A percentile compares a stretch with the other conserved stretches of the same genome.
Evolutionary conservation across 2,329 filamentous ascomycete genomes (phyloP).

Genomic region (Colletotrichum navitas): DNA sequence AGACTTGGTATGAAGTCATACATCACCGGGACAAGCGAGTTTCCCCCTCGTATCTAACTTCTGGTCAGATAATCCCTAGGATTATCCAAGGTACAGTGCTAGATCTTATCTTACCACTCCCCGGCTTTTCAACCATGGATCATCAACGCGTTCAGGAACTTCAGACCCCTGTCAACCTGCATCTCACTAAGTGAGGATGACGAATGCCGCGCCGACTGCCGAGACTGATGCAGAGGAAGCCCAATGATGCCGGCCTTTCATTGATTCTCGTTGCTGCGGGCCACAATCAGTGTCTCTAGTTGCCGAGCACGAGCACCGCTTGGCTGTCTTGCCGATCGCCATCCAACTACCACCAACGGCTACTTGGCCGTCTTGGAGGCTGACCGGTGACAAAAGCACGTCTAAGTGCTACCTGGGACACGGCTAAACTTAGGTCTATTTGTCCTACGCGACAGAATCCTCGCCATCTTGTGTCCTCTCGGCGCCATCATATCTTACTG

Average conservation of each 20-base stretch:
- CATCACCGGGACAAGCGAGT: background rate
- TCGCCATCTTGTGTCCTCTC: background rate
- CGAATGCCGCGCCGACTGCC: slow-evolving; percentile 36
- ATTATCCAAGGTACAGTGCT: no score
- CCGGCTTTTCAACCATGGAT: background rate
- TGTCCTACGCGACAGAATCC: background rate
- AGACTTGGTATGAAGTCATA: slow-evolving; percentile 42
- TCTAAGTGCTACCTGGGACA: slow-evolving; percentile 1
- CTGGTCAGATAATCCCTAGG: background rate
- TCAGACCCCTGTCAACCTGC: slow-evolving; percentile 1
- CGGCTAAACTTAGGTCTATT: slow-evolving; percentile 2
- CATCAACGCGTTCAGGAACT: background rate
- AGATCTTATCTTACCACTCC: background rate
- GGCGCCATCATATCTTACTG: background rate
- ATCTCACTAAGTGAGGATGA: slow-evolving; percentile 20
- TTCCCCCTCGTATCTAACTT: background rate
- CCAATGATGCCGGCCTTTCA: slow-evolving; percentile 2
- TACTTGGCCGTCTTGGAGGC: slow-evolving; percentile 28
- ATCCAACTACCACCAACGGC: slow-evolving; percentile 7
- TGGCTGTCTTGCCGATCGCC: slow-evolving; percentile 34
- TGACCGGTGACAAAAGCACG: background rate
- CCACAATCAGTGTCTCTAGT: slow-evolving; percentile 15
- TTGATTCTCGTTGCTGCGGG: background rate
- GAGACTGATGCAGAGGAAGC: slow-evolving; percentile 8
- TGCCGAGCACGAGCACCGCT: slow-evolving; percentile 30